Evolutionary conservation across 345 rosid genomes (phyloP).

Genomic region (Camelina laxa): DNA sequence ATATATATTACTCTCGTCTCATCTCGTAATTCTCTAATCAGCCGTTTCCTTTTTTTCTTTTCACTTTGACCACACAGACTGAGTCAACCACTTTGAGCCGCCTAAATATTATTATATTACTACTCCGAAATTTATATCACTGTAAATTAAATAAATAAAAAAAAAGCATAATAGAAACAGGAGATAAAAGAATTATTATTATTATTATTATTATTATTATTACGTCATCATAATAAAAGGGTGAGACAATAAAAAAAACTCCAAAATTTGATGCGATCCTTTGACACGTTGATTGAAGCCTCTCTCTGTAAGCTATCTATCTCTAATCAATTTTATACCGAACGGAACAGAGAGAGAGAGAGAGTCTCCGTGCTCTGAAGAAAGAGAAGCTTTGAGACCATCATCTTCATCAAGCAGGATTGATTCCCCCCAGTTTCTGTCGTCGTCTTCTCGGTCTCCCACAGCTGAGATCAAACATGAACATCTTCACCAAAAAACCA

Average conservation of each 20-base stretch:
- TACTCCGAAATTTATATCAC: no score
- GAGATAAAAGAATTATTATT: background rate
- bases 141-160: no score
- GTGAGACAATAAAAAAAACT: conserved; percentile 9
- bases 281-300: conserved; percentile 33
- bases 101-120: no score
- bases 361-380: conserved; percentile 29
- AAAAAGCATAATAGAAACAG: background rate
- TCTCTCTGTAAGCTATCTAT: conserved; percentile 4
- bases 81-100: no score
- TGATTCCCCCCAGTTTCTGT: background rate
- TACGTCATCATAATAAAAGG: background rate
- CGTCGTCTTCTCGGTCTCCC: background rate
- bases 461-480: conserved; percentile 44
- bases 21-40: no score
- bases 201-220: background rate
- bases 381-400: conserved; percentile 11
- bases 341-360: background rate
- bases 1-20: no score
- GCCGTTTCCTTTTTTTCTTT: no score
- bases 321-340: background rate
- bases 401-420: background rate
- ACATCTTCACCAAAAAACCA: conserved; percentile 72
- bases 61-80: no score
- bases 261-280: conserved; percentile 27